Base-by-base conservation (phyloP, 495 filamentous ascomycete species). In the Hypoxylon fuscum region DNA sequence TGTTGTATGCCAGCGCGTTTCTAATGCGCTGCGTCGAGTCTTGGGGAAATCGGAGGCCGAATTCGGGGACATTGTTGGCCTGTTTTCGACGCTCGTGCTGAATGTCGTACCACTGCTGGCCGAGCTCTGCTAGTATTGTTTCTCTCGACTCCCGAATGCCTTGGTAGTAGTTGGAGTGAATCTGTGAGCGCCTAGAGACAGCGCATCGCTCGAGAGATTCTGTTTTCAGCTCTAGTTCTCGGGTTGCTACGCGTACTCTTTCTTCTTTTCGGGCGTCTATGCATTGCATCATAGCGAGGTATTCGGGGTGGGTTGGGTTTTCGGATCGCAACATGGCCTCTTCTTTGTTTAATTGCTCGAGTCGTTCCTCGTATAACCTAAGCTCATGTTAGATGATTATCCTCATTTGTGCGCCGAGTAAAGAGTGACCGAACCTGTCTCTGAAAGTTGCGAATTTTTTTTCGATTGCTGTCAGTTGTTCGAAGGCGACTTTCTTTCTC, bases 81-180 rank as follows among this genome's bases (percentile, higher is more conserved):
- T 86, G 85, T 64, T 89, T 89, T 76, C 94, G 85, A 44, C 94
- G 85, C 71, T 97, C 93, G 73, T 93, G 88, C 69, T 97, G 92
- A 57, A 97, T 91, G 55, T 92, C 86, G 73, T 96, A 96, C 78
- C 90, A 94, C 58, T 92, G 85, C 71, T 91, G 86, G 71, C 92
- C 93, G 55, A 93, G 82, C 56, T 85, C 79, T 59, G 91, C 88
- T 4, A 97, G 81, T n/a, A 89, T 83, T 44, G 78, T 79, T 64
- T 97, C 95, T 22, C 96, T 85, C 60, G 89, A 81, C 66, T 93
- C 90, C 55, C 96, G 87, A 20, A 92, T 81, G 7, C 83, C 81
- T 71, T 98, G 95, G 74, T 90, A 89, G 76, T 86, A 97, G 58
- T 96, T 93, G 47, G 88, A 88, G 66, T 95, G 88, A 34, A 90